Conservation (phyloP, 2,329 filamentous ascomycete species). For the Cladosporium sp. region DNA sequence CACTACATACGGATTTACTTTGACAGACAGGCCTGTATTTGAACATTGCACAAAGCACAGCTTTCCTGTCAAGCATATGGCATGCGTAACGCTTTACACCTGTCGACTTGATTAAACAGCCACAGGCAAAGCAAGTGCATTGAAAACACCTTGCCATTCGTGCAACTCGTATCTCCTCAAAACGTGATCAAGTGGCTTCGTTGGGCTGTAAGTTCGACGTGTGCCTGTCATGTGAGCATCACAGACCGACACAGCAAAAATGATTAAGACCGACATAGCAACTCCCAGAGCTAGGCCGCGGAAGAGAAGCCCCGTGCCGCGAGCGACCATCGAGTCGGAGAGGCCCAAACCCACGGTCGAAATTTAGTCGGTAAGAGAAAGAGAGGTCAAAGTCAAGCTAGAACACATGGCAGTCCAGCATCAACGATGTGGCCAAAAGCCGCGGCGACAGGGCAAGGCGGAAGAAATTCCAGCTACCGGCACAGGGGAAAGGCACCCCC, state of each 20-base stretch:
- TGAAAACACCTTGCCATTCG: too few relatives aligned
- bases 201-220: not conserved
- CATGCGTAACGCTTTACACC: not conserved
- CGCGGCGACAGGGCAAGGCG: not conserved
- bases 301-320: not conserved
- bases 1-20: too few relatives aligned
- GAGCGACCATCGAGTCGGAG: not conserved
- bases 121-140: too few relatives aligned
- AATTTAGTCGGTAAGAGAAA: constrained; percentile 9
- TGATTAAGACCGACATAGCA: constrained; percentile 4
- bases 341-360: not conserved
- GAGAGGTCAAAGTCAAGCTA: not conserved
- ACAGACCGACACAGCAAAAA: constrained; percentile 1
- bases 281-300: constrained; percentile 2
- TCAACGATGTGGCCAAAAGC: not conserved
- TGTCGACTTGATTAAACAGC: not conserved
- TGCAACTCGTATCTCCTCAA: not conserved
- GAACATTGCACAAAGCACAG: not conserved
- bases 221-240: not conserved
- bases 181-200: not conserved
- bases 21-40: not conserved
- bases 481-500: not conserved
- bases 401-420: constrained; percentile 5
- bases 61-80: not conserved
- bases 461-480: not conserved